phyloP scores from a whole-genome alignment of 176 grass and related monocot species.

The Phragmites australis region DNA sequence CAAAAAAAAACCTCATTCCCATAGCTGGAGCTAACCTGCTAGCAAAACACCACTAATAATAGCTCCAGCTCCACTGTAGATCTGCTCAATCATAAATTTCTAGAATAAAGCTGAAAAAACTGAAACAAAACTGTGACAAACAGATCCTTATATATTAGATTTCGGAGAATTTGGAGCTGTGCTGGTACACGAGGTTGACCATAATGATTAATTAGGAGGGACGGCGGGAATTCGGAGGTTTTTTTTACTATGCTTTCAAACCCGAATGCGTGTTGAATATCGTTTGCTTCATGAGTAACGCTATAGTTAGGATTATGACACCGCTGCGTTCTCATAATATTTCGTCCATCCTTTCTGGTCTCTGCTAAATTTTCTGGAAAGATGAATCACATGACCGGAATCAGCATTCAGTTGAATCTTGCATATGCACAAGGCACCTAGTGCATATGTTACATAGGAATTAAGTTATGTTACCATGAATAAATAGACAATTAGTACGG shows the following conservation, averaged over 20 bases:
- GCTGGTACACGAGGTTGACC: neutral
- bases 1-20: no score
- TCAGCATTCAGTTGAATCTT: neutral
- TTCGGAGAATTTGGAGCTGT: neutral
- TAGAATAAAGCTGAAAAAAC: no score
- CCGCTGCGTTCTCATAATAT: slow-evolving; percentile 20
- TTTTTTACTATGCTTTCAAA: neutral
- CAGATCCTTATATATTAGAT: no score
- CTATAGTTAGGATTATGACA: neutral
- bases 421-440: neutral
- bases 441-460: slow-evolving; percentile 41
- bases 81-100: no score
- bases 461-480: slow-evolving; percentile 13
- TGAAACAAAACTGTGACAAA: no score
- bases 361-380: slow-evolving; percentile 8
- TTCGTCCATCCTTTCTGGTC: slow-evolving; percentile 27
- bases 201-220: neutral
- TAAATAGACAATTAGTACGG: neutral
- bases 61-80: no score
- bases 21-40: no score
- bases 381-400: slow-evolving; percentile 32
- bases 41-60: no score
- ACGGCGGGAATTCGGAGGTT: neutral
- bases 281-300: slow-evolving; percentile 12
- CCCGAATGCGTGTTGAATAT: slow-evolving; percentile 6